Conservation (phyloP, 2,329 filamentous ascomycete genomes). For the Verticillium klebahnii region DNA sequence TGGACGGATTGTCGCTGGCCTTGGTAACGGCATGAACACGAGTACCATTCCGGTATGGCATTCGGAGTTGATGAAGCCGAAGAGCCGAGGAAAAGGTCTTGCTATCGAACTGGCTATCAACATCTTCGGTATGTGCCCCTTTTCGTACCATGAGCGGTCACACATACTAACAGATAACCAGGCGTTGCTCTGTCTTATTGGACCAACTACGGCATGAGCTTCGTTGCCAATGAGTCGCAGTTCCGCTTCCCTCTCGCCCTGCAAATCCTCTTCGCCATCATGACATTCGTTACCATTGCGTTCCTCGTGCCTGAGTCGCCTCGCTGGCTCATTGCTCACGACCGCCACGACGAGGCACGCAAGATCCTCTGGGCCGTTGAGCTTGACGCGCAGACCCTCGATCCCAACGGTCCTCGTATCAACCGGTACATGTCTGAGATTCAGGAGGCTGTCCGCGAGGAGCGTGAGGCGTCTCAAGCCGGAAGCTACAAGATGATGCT, state of each 20-base stretch:
- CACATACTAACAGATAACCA: background rate
- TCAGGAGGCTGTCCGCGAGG: slow-evolving; percentile 32
- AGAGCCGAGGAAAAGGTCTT: slow-evolving; percentile 28
- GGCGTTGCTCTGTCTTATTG: slow-evolving; percentile 27
- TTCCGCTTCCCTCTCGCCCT: slow-evolving; percentile 42
- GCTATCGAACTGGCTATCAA: slow-evolving; percentile 29
- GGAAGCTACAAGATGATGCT: slow-evolving; percentile 29
- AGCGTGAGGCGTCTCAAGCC: slow-evolving; percentile 28
- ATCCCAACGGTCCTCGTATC: slow-evolving; percentile 20
- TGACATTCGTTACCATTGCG: slow-evolving; percentile 25
- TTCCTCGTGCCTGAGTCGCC: slow-evolving; percentile 37
- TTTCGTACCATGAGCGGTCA: background rate
- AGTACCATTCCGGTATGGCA: slow-evolving; percentile 41
- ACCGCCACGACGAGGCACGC: slow-evolving; percentile 36
- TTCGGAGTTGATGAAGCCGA: slow-evolving; percentile 34
- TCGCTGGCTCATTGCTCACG: slow-evolving; percentile 42
- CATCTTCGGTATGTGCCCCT: slow-evolving; percentile 20
- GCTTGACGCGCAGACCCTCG: slow-evolving; percentile 18
- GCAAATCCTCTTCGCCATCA: slow-evolving; percentile 35
- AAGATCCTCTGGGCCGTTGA: slow-evolving; percentile 26
- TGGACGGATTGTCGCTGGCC: slow-evolving; percentile 36
- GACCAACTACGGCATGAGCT: slow-evolving; percentile 34
- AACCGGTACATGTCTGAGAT: slow-evolving; percentile 28
- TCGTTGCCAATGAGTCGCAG: slow-evolving; percentile 26
- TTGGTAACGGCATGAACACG: slow-evolving; percentile 38